A percentile compares a stretch with the other conserved stretches of the same genome.
These are phyloP conservation scores for Crithidia brevicula DNA, from an alignment of 208 protist species.

Conservation along the genomic window DNA sequence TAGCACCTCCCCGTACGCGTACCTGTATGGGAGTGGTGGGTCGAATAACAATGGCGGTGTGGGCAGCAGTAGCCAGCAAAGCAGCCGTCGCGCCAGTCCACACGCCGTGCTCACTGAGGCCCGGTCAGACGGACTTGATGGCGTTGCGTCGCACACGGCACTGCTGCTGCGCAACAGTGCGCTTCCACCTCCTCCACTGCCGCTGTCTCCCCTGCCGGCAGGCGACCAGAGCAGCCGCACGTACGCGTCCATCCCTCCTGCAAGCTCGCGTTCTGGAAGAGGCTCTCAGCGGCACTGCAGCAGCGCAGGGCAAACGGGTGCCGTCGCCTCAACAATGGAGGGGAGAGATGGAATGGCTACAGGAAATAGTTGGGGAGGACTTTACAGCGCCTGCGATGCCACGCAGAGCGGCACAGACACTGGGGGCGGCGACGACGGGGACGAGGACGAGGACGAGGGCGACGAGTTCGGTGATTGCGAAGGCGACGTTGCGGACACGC, in stretches of 20 bases:
- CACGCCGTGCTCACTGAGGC: background rate
- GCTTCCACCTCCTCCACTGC: slow-evolving; percentile 29
- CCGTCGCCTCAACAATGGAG: background rate
- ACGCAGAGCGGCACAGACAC: background rate
- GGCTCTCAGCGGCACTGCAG: background rate
- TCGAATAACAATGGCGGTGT: background rate
- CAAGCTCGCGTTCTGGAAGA: no score
- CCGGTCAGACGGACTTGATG: background rate
- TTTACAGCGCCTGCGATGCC: no score
- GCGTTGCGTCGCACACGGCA: slow-evolving; percentile 23
- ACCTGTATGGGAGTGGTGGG: slow-evolving; percentile 1
- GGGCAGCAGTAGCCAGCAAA: background rate
- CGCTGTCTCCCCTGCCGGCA: slow-evolving; percentile 2
- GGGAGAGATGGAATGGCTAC: no score
- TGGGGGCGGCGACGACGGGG: background rate
- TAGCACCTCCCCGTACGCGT: slow-evolving; percentile 7
- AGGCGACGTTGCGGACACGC: slow-evolving; percentile 27
- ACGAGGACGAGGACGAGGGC: background rate
- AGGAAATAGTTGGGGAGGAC: slow-evolving; percentile 6
- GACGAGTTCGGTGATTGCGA: background rate
- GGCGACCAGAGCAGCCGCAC: background rate
- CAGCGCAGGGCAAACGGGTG: background rate
- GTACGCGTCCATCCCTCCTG: background rate
- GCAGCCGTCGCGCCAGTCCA: slow-evolving; percentile 8
- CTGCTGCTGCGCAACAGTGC: slow-evolving; percentile 31